Evolutionary conservation across 345 rosid genomes (phyloP).

Genomic region (Gossypium arboreum): DNA sequence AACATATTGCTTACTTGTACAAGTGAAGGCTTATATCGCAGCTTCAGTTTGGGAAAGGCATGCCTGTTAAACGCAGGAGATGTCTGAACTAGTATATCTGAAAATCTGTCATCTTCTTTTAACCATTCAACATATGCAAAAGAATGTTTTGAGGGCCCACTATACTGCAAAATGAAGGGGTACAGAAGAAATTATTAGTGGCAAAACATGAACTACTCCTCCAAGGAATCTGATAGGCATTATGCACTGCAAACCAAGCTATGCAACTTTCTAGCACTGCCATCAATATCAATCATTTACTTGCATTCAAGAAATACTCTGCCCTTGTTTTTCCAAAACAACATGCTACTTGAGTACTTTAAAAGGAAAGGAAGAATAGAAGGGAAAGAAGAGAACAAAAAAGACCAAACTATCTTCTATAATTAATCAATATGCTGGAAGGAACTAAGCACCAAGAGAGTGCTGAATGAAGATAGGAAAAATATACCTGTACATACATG

Average conservation of each 20-base stretch:
- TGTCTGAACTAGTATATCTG: constrained; percentile 71
- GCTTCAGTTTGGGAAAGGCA: constrained; percentile 80
- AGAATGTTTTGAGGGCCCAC: constrained; percentile 80
- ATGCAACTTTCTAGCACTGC: neutral
- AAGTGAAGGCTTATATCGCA: constrained; percentile 80
- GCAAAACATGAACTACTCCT: neutral
- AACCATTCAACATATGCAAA: constrained; percentile 80
- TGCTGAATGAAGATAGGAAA: neutral
- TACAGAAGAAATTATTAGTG: constrained; percentile 10
- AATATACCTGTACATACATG: neutral
- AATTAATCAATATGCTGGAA: neutral
- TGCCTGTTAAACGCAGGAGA: constrained; percentile 75
- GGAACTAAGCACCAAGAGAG: neutral
- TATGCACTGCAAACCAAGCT: neutral
- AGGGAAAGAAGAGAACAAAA: neutral
- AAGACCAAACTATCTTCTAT: neutral
- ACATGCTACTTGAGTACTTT: neutral
- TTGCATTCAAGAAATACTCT: neutral
- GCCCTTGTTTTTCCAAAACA: neutral
- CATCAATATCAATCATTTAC: neutral
- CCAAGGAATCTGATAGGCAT: neutral
- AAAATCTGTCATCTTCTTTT: constrained; percentile 60
- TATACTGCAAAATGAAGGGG: constrained; percentile 57
- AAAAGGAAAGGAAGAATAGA: neutral
- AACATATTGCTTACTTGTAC: constrained; percentile 64